Percentiles rank a stretch among this genome's conserved stretches.
These are phyloP conservation scores for Solanum raphanifolium DNA, from an alignment of 257 asterid species.

Conservation along the genomic window DNA sequence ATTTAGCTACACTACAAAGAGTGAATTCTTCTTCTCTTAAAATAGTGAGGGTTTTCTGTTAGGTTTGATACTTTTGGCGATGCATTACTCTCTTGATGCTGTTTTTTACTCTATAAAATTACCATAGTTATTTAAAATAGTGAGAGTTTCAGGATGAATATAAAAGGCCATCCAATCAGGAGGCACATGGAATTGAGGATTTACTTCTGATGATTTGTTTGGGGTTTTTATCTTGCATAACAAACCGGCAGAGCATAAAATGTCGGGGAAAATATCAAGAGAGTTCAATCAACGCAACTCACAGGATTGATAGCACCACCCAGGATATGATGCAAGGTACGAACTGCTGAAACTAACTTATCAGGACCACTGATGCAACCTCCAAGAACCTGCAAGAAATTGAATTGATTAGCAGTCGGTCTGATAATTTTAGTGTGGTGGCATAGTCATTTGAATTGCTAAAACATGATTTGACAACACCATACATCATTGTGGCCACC, in stretches of 20 bases:
- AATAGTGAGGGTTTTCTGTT: neutral
- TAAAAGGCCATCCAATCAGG: neutral
- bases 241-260: neutral
- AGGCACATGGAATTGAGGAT: neutral
- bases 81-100: neutral
- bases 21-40: neutral
- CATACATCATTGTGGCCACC: conserved; percentile 94
- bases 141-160: neutral
- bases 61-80: neutral
- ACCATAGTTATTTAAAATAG: neutral
- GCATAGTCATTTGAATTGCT: neutral
- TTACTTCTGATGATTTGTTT: neutral
- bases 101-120: neutral
- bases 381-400: conserved; percentile 57
- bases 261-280: neutral
- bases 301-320: conserved; percentile 92
- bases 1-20: neutral
- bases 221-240: neutral
- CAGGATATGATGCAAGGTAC: conserved; percentile 78
- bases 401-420: neutral
- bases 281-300: conserved; percentile 24
- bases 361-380: conserved; percentile 89
- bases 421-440: neutral
- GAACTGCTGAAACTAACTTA: conserved; percentile 51
- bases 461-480: neutral